These are phyloP conservation scores for Phoenix roebelenii DNA, from an alignment of 176 grass and related monocot species.

Conservation along the genomic window DNA sequence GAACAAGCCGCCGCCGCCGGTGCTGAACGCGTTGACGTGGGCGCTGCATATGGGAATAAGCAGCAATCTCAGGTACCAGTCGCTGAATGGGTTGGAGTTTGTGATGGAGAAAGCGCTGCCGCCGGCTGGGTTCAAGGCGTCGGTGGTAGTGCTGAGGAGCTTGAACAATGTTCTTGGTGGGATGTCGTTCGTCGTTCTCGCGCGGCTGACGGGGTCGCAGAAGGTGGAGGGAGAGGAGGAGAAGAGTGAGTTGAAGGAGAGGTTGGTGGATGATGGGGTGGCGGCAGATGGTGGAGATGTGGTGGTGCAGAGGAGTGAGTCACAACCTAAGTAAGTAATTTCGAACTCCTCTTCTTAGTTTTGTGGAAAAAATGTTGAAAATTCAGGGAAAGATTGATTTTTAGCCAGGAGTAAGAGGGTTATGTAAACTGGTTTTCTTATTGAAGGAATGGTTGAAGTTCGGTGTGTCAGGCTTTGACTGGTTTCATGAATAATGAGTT, in stretches of 20 bases:
- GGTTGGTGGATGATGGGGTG: background rate
- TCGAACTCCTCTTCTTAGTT: too few relatives aligned
- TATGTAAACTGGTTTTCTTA: too few relatives aligned
- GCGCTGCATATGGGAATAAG: conserved; percentile 15
- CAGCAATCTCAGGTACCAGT: conserved; percentile 11
- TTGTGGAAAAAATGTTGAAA: too few relatives aligned
- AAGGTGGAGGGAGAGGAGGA: background rate
- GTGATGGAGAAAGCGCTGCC: conserved; percentile 4
- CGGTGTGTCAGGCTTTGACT: too few relatives aligned
- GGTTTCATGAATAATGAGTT: too few relatives aligned
- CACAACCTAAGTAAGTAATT: conserved; percentile 3
- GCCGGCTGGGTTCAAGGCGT: conserved; percentile 9
- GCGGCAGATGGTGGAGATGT: background rate
- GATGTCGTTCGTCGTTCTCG: conserved; percentile 11
- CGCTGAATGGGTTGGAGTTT: conserved; percentile 6
- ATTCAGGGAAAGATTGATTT: too few relatives aligned
- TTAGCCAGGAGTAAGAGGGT: too few relatives aligned
- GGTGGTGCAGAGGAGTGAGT: background rate
- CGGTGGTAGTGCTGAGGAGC: conserved; percentile 11
- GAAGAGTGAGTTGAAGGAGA: conserved; percentile 2
- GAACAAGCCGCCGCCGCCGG: conserved; percentile 7
- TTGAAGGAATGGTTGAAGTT: too few relatives aligned
- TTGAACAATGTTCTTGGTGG: conserved; percentile 18
- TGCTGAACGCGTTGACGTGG: conserved; percentile 12
- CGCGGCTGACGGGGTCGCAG: conserved; percentile 2